Base-by-base conservation (phyloP, 2,329 filamentous ascomycete species). In the Huntiella savannae region DNA sequence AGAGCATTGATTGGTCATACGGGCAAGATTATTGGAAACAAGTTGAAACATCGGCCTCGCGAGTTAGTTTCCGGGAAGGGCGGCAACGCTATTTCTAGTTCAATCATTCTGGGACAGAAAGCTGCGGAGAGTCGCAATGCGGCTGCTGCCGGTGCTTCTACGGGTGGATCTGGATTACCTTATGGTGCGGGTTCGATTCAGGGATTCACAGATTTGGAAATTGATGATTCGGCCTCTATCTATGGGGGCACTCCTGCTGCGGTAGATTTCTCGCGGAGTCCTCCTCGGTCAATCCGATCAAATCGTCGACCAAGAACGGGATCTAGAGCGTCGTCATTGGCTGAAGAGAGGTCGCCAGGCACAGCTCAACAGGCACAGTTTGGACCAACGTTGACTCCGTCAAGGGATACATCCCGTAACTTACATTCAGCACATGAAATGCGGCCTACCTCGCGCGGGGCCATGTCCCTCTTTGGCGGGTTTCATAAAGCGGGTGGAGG, bases 21-120 rank as follows among this genome's bases (percentile, higher is more conserved):
- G 0, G 91, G 91, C 33, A 86, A 91, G 48, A 95, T 98, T 54
- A 85, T 98, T 43, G 85, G 88, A 46, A 98, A 98, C 69, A 98
- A 98, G 59, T 83, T 98, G 62, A 83, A 85, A 57, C 84, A 93
- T 58, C 77, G 86, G 3, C 87, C 88, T 1, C 83, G 68, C 52
- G 82, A 77, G 45, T 78, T 82, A 2, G 43, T 40, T 49, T 82
- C 91, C 58, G 37, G 35, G 11, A 34, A 42, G n/a, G 78, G 84
- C 56, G 81, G 70, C 56, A 78, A 81, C 51, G 70, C 92, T 33
- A 39, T 38, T 12, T 50, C 49, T 19, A 47, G 45, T 4, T 50
- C 55, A 80, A 77, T 33, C 76, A 80, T 15, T 67, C 88, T 51
- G 70, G 67, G 46, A 33, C 49, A 46, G 38, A 36, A 42, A 15